Conservation (phyloP, 1,139 yeast species). For the Petasospora fabianii region DNA sequence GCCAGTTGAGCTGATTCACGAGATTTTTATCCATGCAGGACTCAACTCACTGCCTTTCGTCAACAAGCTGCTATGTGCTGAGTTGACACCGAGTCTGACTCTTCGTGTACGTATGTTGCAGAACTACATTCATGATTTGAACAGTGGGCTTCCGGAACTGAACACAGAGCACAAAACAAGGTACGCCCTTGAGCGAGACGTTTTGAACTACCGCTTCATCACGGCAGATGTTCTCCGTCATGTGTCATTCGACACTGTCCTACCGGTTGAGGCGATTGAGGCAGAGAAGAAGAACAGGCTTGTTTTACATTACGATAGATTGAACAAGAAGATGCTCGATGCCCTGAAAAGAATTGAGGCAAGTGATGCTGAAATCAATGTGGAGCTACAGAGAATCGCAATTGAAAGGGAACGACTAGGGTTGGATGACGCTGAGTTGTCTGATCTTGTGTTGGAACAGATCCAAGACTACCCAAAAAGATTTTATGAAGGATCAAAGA, state of each 20-base stretch:
- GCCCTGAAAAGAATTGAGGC: conserved; percentile 13
- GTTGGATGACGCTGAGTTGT: conserved; percentile 10
- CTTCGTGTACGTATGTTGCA: conserved; percentile 14
- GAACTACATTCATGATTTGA: conserved; percentile 17
- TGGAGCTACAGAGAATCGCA: conserved; percentile 20
- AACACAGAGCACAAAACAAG: conserved; percentile 9
- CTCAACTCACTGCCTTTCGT: conserved; percentile 17
- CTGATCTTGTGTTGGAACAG: conserved; percentile 13
- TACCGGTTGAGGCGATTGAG: conserved; percentile 13
- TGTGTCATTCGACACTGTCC: conserved; percentile 18
- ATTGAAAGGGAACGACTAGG: conserved; percentile 13
- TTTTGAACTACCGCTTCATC: conserved; percentile 17
- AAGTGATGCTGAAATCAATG: conserved; percentile 16
- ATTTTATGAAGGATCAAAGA: conserved; percentile 12
- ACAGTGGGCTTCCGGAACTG: conserved; percentile 5
- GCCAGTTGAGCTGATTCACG: conserved; percentile 24
- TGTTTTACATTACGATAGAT: conserved; percentile 16
- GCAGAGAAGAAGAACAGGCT: conserved; percentile 20
- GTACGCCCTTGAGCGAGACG: conserved; percentile 19
- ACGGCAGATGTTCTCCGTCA: conserved; percentile 9
- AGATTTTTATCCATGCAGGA: conserved; percentile 16
- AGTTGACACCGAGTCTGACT: conserved; percentile 14
- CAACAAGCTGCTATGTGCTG: conserved; percentile 8
- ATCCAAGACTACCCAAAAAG: conserved; percentile 17
- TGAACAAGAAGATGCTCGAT: conserved; percentile 20